Evolutionary conservation across 257 asterid species (phyloP).

Genomic region (Gynochthodes officinalis): DNA sequence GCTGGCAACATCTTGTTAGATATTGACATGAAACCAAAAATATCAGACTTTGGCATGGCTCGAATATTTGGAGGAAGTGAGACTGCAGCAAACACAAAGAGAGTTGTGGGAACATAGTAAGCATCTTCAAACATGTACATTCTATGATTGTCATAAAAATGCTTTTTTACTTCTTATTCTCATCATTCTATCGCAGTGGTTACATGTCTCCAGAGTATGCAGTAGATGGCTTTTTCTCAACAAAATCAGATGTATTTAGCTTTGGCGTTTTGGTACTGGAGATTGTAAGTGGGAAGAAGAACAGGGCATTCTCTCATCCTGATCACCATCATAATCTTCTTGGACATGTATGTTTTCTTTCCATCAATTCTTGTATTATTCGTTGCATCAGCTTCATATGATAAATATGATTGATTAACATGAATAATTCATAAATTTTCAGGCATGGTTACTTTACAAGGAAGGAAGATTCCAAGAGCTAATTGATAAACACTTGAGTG

Average conservation of each 20-base stretch:
- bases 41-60: constrained; percentile 53
- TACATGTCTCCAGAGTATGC: constrained; percentile 40
- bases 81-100: constrained; percentile 22
- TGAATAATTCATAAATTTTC: neutral
- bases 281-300: constrained; percentile 36
- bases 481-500: neutral
- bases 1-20: constrained; percentile 45
- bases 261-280: constrained; percentile 36
- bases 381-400: neutral
- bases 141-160: neutral
- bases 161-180: neutral
- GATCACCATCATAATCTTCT: constrained; percentile 37
- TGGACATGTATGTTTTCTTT: constrained; percentile 25
- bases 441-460: constrained; percentile 31
- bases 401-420: neutral
- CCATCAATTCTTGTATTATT: neutral
- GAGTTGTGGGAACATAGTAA: constrained; percentile 42
- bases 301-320: constrained; percentile 25
- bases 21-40: constrained; percentile 38
- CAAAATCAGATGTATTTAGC: constrained; percentile 38
- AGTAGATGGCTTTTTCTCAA: constrained; percentile 28
- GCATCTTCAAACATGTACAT: neutral
- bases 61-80: constrained; percentile 35
- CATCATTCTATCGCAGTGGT: constrained; percentile 20
- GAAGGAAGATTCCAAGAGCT: constrained; percentile 28